Base-by-base conservation (phyloP, 129 eudicot species). In the Flaveria linearis region DNA sequence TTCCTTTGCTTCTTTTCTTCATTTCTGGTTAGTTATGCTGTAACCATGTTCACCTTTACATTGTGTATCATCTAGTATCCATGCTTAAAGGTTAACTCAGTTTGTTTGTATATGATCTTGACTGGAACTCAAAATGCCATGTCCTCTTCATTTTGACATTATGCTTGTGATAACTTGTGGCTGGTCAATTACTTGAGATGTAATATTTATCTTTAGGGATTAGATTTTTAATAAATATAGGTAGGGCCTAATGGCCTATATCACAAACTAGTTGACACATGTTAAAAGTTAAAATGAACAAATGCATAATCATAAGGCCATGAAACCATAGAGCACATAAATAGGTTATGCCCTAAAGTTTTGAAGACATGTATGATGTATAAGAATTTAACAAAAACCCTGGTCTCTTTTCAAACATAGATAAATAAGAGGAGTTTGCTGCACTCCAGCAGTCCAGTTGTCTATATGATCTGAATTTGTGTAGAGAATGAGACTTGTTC, bases 1-100 rank as follows among this genome's bases (percentile, higher is more conserved):
- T 8, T 61, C 17, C 17, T 61, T 61, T 61, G 8, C 6, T 61
- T 22, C 9, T 61, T 61, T 61, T 33, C 26, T 9, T 30, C 12
- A 36, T 52, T 72, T 72, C 28, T 17, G 65, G 66, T 72, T 49
- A 50, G 66, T 36, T 33, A 36, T 53, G 76, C 16, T 60, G 67
- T 60, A 12, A 60, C 41, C 67, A 25, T 60, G 67, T 17, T 55
- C 20, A 55, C 47, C 42, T 33, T 9, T 72, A 39, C 52, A 33
- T 18, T 22, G 9, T 53, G 66, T 13, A 39, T 49, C n/a, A 72
- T 30, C 36, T 17, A n/a, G 20, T 52, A 72, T 52, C 47, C 66
- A 51, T 28, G 47, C 76, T 22, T 33, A 30, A 53, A 33, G 36
- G 66, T 53, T 72, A 17, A 33, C 18, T 33, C 12, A 13, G 22